phyloP scores from a whole-genome alignment of 2,329 filamentous ascomycete species.

The Tolypocladium guangdongense region DNA sequence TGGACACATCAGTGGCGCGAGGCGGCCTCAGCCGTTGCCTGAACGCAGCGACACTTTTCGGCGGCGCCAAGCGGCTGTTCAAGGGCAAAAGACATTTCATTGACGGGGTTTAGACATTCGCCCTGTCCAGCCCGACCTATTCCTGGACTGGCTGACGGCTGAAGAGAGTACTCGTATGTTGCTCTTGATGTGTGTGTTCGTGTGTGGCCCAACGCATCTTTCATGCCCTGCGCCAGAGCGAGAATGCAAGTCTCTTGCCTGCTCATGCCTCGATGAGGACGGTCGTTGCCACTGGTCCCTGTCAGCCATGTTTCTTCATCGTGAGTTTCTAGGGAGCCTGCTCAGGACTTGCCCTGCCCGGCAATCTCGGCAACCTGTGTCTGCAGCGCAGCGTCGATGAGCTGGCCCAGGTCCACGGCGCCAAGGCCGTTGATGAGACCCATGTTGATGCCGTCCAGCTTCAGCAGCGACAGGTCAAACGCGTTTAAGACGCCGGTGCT shows the following conservation, averaged over 20 bases:
- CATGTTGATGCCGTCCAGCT: conserved; percentile 16
- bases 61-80: background rate
- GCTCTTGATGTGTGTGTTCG: background rate
- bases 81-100: background rate
- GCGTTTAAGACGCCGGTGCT: conserved; percentile 17
- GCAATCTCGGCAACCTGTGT: conserved; percentile 10
- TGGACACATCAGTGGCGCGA: background rate
- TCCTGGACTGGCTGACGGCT: too few relatives aligned
- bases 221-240: background rate
- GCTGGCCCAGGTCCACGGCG: conserved; percentile 16
- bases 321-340: background rate
- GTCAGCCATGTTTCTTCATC: background rate
- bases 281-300: background rate
- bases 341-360: background rate
- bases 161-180: background rate
- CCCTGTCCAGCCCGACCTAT: background rate
- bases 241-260: background rate
- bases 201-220: background rate
- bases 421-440: conserved; percentile 17
- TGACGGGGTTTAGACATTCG: background rate
- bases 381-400: conserved; percentile 15
- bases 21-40: background rate
- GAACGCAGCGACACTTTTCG: background rate
- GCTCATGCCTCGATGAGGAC: background rate
- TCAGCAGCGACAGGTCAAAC: conserved; percentile 15